phyloP scores from a whole-genome alignment of 441 rosid genomes.

The Mallotus repandus region DNA sequence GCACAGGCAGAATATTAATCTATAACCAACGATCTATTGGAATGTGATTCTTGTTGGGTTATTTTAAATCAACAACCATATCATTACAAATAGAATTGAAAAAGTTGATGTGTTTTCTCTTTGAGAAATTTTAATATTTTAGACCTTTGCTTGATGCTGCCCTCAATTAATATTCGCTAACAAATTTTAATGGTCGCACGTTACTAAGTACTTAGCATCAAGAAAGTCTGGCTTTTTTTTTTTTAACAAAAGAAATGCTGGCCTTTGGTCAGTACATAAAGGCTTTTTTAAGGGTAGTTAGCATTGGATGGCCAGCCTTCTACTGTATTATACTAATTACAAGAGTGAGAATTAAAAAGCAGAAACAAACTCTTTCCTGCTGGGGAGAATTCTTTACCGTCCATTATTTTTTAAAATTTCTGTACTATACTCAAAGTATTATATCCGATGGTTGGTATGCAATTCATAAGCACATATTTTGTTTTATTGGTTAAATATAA shows the following conservation, averaged over 20 bases:
- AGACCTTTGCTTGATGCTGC: background rate
- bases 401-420: too few species aligned
- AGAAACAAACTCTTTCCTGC: too few species aligned
- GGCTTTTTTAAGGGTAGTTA: background rate
- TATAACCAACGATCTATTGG: background rate
- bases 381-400: too few species aligned
- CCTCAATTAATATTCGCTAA: too few species aligned
- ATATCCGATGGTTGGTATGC: too few species aligned
- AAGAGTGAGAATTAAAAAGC: too few species aligned
- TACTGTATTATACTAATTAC: too few species aligned
- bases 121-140: too few species aligned
- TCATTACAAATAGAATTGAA: background rate
- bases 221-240: background rate
- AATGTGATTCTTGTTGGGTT: background rate
- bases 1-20: background rate
- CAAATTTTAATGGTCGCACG: background rate
- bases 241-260: background rate
- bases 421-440: too few species aligned
- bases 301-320: too few species aligned
- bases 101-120: background rate
- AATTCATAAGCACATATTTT: too few species aligned
- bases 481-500: too few species aligned
- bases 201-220: background rate
- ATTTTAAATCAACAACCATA: background rate
- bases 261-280: background rate